Evolutionary conservation across 495 filamentous ascomycete species (phyloP).

Genomic region (Tuber microsphaerosporum): DNA sequence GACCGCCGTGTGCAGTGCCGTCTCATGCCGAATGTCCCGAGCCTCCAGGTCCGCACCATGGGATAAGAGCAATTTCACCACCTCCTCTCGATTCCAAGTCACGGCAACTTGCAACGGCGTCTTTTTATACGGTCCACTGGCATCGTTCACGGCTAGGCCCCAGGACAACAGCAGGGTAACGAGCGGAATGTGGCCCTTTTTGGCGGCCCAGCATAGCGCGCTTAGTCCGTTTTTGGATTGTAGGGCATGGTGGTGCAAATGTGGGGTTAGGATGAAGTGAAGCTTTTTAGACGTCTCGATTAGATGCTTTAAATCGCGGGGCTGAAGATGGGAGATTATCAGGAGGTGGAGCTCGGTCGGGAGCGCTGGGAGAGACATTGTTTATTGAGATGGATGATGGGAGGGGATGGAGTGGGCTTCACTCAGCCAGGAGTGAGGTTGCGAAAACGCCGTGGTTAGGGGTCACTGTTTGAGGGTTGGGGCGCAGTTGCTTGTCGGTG

Average conservation of each 20-base stretch:
- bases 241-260: background rate
- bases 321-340: background rate
- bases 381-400: background rate
- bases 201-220: slow-evolving; percentile 1
- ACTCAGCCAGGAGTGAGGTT: background rate
- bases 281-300: background rate
- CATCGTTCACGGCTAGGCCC: slow-evolving; percentile 1
- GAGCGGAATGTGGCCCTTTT: background rate
- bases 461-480: background rate
- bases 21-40: slow-evolving; percentile 15
- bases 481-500: background rate
- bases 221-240: slow-evolving; percentile 2
- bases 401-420: background rate
- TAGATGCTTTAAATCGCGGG: slow-evolving; percentile 1
- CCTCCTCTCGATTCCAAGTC: background rate
- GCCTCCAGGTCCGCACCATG: slow-evolving; percentile 21
- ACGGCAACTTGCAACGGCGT: background rate
- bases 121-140: background rate
- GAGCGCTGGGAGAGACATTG: background rate
- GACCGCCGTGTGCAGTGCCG: slow-evolving; percentile 39
- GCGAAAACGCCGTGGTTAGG: background rate
- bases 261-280: slow-evolving; percentile 1
- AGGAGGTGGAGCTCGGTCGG: slow-evolving; percentile 1
- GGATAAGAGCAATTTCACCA: slow-evolving; percentile 8
- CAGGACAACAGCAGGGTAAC: background rate